A percentile compares a stretch with the other conserved stretches of the same genome.
phyloP scores from a whole-genome alignment of 2,329 filamentous ascomycete genomes.

The Botrytis porri region DNA sequence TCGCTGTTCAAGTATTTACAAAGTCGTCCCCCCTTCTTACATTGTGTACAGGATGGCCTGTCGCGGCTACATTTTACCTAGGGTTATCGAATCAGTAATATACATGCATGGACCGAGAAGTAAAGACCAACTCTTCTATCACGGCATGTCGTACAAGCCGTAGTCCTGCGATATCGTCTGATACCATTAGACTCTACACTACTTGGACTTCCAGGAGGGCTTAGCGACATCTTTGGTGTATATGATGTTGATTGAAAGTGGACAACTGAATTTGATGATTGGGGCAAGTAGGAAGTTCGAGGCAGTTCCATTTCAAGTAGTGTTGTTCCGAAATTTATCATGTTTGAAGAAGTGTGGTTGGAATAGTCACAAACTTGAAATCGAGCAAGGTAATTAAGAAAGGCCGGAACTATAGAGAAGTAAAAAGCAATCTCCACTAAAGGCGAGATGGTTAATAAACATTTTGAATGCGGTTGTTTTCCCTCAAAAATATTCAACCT shows the following conservation, averaged over 20 bases:
- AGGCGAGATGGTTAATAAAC: not conserved
- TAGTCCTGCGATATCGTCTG: slow-evolving; percentile 10
- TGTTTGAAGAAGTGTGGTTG: not conserved
- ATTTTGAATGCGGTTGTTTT: not conserved
- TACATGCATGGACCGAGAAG: not conserved
- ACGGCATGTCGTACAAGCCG: slow-evolving; percentile 14
- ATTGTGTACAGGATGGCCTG: slow-evolving; percentile 5
- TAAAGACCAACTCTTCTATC: slow-evolving; percentile 3
- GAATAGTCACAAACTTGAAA: not conserved
- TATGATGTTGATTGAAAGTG: slow-evolving; percentile 1
- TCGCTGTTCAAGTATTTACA: slow-evolving; percentile 17
- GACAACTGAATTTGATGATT: not conserved
- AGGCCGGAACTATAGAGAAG: not conserved
- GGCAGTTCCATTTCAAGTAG: not conserved
- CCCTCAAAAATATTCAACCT: not conserved
- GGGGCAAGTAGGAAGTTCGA: not conserved
- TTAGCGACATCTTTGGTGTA: not conserved
- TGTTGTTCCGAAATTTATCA: not conserved
- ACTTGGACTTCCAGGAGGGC: not conserved
- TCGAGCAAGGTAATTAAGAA: not conserved
- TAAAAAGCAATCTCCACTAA: not conserved
- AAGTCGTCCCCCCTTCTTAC: slow-evolving; percentile 1
- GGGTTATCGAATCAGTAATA: not conserved
- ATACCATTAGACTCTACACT: slow-evolving; percentile 4
- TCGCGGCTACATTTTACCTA: slow-evolving; percentile 16